phyloP scores from a whole-genome alignment of 495 filamentous ascomycete species.

The Aspergillus panamensis region DNA sequence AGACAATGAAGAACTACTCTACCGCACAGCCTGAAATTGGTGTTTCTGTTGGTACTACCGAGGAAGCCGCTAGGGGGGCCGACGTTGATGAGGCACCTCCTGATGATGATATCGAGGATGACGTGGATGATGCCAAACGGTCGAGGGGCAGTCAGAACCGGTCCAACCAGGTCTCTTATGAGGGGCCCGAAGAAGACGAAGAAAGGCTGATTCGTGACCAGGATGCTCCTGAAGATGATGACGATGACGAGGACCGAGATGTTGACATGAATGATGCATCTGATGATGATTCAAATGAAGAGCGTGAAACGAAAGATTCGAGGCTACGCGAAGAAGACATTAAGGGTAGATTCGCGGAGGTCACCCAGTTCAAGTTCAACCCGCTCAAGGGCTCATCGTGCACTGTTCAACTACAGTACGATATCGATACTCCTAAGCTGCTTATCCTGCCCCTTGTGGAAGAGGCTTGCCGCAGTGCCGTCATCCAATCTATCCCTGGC shows the following conservation, averaged over 20 bases:
- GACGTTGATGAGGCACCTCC: conserved; percentile 60
- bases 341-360: conserved; percentile 58
- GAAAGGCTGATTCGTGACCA: conserved; percentile 58
- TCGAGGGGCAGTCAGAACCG: conserved; percentile 71
- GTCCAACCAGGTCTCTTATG: conserved; percentile 79
- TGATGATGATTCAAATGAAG: conserved; percentile 39
- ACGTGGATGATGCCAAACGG: conserved; percentile 81
- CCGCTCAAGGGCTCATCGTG: conserved; percentile 68
- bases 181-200: conserved; percentile 87
- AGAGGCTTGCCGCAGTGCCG: conserved; percentile 63
- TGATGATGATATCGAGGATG: conserved; percentile 71
- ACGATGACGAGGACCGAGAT: conserved; percentile 41
- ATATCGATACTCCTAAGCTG: conserved; percentile 76
- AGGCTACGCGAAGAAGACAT: conserved; percentile 62
- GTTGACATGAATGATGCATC: conserved; percentile 35
- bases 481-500: conserved; percentile 81
- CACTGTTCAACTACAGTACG: conserved; percentile 80
- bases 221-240: conserved; percentile 42
- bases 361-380: conserved; percentile 78
- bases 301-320: conserved; percentile 34
- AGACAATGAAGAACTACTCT: conserved; percentile 53
- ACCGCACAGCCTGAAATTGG: conserved; percentile 80
- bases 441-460: conserved; percentile 90
- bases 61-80: conserved; percentile 53
- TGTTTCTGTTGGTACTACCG: conserved; percentile 64